Conservation (phyloP, 768 basidiomycete species). For the Hygrophoropsis aurantiaca region DNA sequence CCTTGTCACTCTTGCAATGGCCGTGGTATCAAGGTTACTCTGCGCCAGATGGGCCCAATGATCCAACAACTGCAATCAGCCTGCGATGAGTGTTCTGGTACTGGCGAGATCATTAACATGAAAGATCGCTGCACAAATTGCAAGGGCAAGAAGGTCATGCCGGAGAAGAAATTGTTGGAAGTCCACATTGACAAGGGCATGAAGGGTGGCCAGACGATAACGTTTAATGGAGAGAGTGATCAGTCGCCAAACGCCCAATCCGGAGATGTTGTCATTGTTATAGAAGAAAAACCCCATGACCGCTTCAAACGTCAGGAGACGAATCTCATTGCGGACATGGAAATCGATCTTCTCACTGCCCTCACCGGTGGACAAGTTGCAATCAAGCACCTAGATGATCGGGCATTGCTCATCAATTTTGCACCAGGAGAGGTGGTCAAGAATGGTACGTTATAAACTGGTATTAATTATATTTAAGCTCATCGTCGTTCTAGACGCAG, state of each 20-base stretch:
- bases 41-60: slow-evolving; percentile 99
- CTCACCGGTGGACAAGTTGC: slow-evolving; percentile 88
- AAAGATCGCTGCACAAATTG: slow-evolving; percentile 92
- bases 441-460: slow-evolving; percentile 62
- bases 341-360: slow-evolving; percentile 91
- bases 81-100: slow-evolving; percentile 90
- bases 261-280: slow-evolving; percentile 92
- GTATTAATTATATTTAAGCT: neutral
- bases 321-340: slow-evolving; percentile 83
- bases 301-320: slow-evolving; percentile 87
- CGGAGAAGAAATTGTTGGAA: slow-evolving; percentile 96
- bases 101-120: slow-evolving; percentile 92
- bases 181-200: slow-evolving; percentile 98
- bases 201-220: slow-evolving; percentile 90
- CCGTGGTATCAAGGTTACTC: slow-evolving; percentile 85
- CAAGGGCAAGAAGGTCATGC: slow-evolving; percentile 91
- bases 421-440: slow-evolving; percentile 90
- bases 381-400: slow-evolving; percentile 93
- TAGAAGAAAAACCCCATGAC: slow-evolving; percentile 91
- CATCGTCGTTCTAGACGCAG: slow-evolving; percentile 52
- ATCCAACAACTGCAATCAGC: slow-evolving; percentile 97
- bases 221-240: slow-evolving; percentile 88
- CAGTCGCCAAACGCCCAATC: slow-evolving; percentile 86
- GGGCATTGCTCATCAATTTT: slow-evolving; percentile 79
- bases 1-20: slow-evolving; percentile 78